phyloP scores from a whole-genome alignment of 2,329 filamentous ascomycete species.

The Colletotrichum graminicola region DNA sequence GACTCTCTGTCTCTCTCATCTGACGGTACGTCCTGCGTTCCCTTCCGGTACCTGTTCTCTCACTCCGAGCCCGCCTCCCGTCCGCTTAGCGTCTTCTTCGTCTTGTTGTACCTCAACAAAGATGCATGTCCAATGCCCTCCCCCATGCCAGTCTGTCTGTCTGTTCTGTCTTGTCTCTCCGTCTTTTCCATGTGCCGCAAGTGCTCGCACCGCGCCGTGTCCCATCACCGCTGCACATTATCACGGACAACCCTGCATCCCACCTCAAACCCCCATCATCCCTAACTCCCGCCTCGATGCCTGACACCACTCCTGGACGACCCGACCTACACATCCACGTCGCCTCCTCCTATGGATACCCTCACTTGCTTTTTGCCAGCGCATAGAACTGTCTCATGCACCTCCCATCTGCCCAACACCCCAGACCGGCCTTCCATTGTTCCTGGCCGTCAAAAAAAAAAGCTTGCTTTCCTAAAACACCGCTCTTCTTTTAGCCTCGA shows the following conservation, averaged over 20 bases:
- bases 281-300: slow-evolving; percentile 38
- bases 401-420: slow-evolving; percentile 32
- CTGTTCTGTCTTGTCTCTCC: slow-evolving; percentile 9
- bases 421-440: slow-evolving; percentile 24
- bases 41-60: slow-evolving; percentile 21
- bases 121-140: slow-evolving; percentile 37
- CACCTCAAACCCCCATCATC: slow-evolving; percentile 39
- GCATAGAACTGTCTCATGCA: slow-evolving; percentile 43
- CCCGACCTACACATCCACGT: slow-evolving; percentile 30
- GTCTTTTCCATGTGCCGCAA: slow-evolving; percentile 37
- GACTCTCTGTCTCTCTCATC: slow-evolving; percentile 24
- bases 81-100: slow-evolving; percentile 8
- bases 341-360: slow-evolving; percentile 43
- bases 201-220: slow-evolving; percentile 41
- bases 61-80: slow-evolving; percentile 3
- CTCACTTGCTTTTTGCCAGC: slow-evolving; percentile 43
- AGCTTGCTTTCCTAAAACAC: slow-evolving; percentile 9
- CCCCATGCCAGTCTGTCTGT: slow-evolving; percentile 38
- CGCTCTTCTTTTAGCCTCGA: neutral
- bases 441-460: slow-evolving; percentile 16
- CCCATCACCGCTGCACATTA: slow-evolving; percentile 37
- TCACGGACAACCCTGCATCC: slow-evolving; percentile 41
- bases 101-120: slow-evolving; percentile 25
- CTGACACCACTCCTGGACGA: slow-evolving; percentile 39
- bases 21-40: slow-evolving; percentile 39